These are phyloP conservation scores for Corchorus olitorius DNA, from an alignment of 345 rosid species.

Conservation along the genomic window DNA sequence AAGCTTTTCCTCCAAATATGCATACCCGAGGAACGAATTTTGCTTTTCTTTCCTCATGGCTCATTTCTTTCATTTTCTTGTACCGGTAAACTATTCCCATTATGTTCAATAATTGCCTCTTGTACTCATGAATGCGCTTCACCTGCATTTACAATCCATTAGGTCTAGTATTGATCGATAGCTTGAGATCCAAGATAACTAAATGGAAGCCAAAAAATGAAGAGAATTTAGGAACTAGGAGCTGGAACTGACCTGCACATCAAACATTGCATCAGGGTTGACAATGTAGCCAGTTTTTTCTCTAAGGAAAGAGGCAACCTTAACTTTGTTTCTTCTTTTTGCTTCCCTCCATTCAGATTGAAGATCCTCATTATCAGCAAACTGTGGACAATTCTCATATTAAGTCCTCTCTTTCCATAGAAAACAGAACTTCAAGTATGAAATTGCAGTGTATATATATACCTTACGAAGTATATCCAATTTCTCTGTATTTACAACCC, in stretches of 20 bases:
- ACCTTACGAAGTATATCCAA: conserved; percentile 59
- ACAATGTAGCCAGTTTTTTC: conserved; percentile 58
- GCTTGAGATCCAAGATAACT: neutral
- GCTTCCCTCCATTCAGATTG: conserved; percentile 62
- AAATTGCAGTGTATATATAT: neutral
- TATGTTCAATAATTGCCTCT: conserved; percentile 67
- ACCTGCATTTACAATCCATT: conserved; percentile 40
- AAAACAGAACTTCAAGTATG: neutral
- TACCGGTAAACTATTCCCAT: conserved; percentile 71
- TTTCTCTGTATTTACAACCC: conserved; percentile 65
- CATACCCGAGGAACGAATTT: conserved; percentile 67
- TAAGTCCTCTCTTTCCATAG: neutral
- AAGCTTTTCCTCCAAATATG: conserved; percentile 84
- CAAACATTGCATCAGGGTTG: conserved; percentile 64
- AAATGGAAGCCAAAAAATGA: neutral
- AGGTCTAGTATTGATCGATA: neutral
- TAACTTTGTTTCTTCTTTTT: conserved; percentile 58
- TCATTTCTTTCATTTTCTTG: conserved; percentile 80
- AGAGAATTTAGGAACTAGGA: neutral
- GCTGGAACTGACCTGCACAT: conserved; percentile 53
- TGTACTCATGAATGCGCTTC: conserved; percentile 79
- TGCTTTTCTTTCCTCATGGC: conserved; percentile 46
- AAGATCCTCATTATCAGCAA: conserved; percentile 58
- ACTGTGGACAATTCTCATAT: conserved; percentile 38
- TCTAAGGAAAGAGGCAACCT: conserved; percentile 54